Evolutionary conservation across 176 grass and related monocot species (phyloP).

Genomic region (Puya raimondii): DNA sequence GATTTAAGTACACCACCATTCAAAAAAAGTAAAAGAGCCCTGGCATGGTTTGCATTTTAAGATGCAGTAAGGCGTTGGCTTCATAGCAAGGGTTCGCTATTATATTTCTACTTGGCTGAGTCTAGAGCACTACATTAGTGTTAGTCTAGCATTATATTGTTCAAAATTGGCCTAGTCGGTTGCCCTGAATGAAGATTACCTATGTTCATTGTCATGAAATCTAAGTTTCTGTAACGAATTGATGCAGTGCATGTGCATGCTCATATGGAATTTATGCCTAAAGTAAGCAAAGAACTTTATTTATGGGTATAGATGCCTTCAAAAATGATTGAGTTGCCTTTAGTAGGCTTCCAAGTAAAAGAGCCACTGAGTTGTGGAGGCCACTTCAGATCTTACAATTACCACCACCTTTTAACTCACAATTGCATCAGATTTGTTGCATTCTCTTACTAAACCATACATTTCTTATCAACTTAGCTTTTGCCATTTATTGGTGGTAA

Average conservation of each 20-base stretch:
- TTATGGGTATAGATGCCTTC: neutral
- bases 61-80: neutral
- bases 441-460: neutral
- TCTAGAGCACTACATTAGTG: too few relatives aligned
- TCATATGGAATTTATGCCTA: neutral
- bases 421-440: neutral
- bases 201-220: too few relatives aligned
- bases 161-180: too few relatives aligned
- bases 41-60: neutral
- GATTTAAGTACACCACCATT: conserved; percentile 16
- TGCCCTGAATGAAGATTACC: too few relatives aligned
- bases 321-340: neutral
- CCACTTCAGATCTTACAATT: neutral
- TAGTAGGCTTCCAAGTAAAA: neutral
- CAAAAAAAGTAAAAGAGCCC: conserved; percentile 21
- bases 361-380: neutral
- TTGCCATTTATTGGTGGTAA: neutral
- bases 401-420: neutral
- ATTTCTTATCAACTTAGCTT: neutral
- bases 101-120: too few relatives aligned
- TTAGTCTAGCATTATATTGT: too few relatives aligned
- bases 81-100: too few relatives aligned
- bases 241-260: neutral
- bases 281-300: neutral
- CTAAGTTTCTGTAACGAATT: neutral